Conservation (phyloP, 495 filamentous ascomycete genomes). For the Achaetomiella virescens region DNA sequence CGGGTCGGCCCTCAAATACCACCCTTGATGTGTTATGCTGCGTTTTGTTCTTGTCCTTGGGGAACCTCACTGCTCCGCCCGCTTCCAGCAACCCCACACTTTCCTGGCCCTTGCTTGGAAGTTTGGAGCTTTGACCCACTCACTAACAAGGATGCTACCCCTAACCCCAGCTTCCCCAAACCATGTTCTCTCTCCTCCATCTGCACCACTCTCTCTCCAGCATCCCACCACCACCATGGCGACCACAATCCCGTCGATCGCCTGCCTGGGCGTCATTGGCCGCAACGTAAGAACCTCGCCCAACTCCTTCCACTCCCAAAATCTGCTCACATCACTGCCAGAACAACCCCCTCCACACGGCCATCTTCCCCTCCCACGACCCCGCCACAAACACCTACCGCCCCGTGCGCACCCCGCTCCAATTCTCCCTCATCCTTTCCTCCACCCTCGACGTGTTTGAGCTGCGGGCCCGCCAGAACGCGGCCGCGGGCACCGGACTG, state of each 20-base stretch:
- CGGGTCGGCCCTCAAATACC: too few relatives aligned
- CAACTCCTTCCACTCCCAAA: not conserved
- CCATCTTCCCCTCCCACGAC: slow-evolving; percentile 72
- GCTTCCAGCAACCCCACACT: not conserved
- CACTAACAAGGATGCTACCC: too few relatives aligned
- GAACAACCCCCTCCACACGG: slow-evolving; percentile 95
- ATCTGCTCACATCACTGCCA: slow-evolving; percentile 28
- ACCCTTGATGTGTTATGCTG: too few relatives aligned
- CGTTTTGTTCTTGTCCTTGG: too few relatives aligned
- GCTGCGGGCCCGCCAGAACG: slow-evolving; percentile 59
- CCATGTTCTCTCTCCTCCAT: not conserved
- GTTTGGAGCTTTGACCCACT: not conserved
- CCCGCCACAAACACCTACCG: slow-evolving; percentile 35
- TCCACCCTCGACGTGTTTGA: slow-evolving; percentile 92
- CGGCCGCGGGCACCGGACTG: slow-evolving; percentile 47
- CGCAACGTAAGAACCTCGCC: slow-evolving; percentile 57
- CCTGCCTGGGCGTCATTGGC: slow-evolving; percentile 88
- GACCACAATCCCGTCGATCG: slow-evolving; percentile 62
- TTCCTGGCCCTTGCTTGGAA: too few relatives aligned
- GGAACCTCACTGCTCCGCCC: too few relatives aligned
- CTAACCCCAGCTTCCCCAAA: not conserved
- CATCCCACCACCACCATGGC: slow-evolving; percentile 30
- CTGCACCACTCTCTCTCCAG: not conserved
- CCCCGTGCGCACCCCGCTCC: slow-evolving; percentile 56
- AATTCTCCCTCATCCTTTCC: slow-evolving; percentile 87